Evolutionary conservation across 192 early-diverging fungal species (phyloP), one percentile per base, ranked within the genome.

Genomic region (Coemansia sp.): DNA sequence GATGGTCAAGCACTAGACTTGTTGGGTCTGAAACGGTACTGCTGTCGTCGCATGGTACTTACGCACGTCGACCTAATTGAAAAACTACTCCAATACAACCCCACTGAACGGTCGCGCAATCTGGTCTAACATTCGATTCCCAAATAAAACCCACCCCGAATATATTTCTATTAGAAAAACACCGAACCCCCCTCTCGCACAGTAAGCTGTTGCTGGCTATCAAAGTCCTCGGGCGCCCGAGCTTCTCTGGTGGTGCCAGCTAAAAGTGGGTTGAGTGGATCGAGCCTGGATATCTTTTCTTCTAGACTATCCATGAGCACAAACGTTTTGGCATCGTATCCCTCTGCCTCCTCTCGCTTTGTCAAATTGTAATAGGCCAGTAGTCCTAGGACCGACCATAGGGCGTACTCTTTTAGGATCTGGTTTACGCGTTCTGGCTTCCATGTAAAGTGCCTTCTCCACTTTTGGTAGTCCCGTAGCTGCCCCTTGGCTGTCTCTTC

Each of bases 1-100:
- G 73, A 73, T 72, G 90, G 88, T 66, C 87, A 89, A 61, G 91
- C 89, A n/a, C 78, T 93, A 33, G 88, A 91, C 59, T 80, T 82
- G 12, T 75, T 91, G 53, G 89, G 88, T 41, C 72, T 91, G 63
- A 85, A 93, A 83, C 88, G 97, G 48, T 99, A 96, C 70, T 99
- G 97, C 87, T 99, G 97, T 83, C 87, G 97, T 41, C 86, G 97
- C 64, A 99, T 99, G 97, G 89, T 99, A 9, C 80, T 99, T 31
- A 97, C 97, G 7, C 97, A 99, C 82, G 94, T 97, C 28, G 97
- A 99, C 72, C 78, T 99, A 67, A 99, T 99, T 67, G 94, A 97
- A 75, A 99, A 99, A 82, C 85, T 99, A n/a, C 73, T 99, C 62
- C 93, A 95, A 75, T 98, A 93, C 75, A 92, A 92, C 69, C 87